Conservation (phyloP, 2,329 filamentous ascomycete genomes). For the Colletotrichum sp. region DNA sequence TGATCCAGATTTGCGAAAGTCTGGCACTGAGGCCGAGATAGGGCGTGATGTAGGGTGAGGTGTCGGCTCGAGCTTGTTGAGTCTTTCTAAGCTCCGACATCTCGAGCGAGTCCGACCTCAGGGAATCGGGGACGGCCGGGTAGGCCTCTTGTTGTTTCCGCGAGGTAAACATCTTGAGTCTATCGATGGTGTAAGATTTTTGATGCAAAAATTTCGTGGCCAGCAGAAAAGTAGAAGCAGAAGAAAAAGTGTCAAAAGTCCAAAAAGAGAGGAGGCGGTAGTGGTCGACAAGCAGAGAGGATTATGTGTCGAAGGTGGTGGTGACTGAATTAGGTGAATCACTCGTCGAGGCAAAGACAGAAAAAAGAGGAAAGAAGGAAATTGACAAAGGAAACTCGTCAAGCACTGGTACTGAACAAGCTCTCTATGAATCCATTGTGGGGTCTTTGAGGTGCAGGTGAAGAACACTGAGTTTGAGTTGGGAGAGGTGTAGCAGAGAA, state of each 20-base stretch:
- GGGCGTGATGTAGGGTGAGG: conserved; percentile 77
- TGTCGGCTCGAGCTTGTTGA: conserved; percentile 48
- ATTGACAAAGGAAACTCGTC: conserved; percentile 23
- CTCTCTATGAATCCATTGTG: conserved; percentile 20
- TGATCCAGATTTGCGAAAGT: conserved; percentile 96
- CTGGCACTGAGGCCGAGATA: conserved; percentile 90
- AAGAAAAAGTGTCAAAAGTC: background rate
- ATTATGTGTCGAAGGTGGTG: conserved; percentile 2
- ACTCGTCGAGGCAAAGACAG: background rate
- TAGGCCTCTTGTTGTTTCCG: conserved; percentile 36
- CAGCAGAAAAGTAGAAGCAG: background rate
- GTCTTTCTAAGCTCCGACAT: conserved; percentile 34
- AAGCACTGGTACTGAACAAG: conserved; percentile 15
- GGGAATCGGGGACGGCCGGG: conserved; percentile 40
- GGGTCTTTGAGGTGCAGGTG: background rate
- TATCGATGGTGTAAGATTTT: conserved; percentile 26
- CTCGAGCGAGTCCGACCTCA: conserved; percentile 41
- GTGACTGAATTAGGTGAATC: conserved; percentile 14
- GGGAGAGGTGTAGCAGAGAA: background rate
- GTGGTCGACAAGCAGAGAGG: background rate
- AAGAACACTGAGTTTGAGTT: background rate
- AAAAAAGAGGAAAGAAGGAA: background rate
- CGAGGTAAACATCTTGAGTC: conserved; percentile 40
- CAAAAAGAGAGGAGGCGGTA: background rate
- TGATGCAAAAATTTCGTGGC: background rate